These are phyloP conservation scores for Clitocybe nebularis DNA, from an alignment of 1,284 basidiomycete genomes.

Conservation along the genomic window DNA sequence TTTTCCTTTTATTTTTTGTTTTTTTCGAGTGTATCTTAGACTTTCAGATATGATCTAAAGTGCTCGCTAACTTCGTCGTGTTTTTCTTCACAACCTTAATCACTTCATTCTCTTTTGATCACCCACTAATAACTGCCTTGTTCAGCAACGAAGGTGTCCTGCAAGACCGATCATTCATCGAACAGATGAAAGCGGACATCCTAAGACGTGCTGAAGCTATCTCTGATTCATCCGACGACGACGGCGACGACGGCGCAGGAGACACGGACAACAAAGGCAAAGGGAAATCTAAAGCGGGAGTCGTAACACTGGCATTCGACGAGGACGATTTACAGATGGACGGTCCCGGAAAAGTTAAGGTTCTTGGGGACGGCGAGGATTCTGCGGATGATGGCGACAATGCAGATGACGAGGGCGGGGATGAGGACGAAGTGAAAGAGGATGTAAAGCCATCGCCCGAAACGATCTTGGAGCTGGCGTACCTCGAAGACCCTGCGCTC, in stretches of 20 bases:
- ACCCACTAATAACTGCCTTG: slow-evolving; percentile 8
- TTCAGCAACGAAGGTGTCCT: slow-evolving; percentile 43
- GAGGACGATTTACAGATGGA: slow-evolving; percentile 48
- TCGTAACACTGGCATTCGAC: slow-evolving; percentile 35
- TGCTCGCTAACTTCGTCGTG: no score
- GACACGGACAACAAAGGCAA: slow-evolving; percentile 21
- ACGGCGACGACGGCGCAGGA: slow-evolving; percentile 32
- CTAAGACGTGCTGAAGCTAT: slow-evolving; percentile 72
- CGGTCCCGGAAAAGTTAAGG: slow-evolving; percentile 33
- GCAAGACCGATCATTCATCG: slow-evolving; percentile 58
- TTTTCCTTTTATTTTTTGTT: slow-evolving; percentile 27
- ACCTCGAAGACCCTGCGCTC: slow-evolving; percentile 65
- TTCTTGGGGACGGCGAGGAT: slow-evolving; percentile 59
- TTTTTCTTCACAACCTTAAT: no score
- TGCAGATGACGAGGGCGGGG: slow-evolving; percentile 36
- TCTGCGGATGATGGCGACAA: slow-evolving; percentile 29
- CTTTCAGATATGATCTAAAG: no score
- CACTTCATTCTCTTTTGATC: no score
- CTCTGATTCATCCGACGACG: slow-evolving; percentile 62
- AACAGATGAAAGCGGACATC: slow-evolving; percentile 78
- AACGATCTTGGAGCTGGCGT: slow-evolving; percentile 70
- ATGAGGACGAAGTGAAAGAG: slow-evolving; percentile 23
- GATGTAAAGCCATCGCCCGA: slow-evolving; percentile 38
- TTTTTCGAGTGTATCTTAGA: slow-evolving; percentile 14
- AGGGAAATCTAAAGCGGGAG: slow-evolving; percentile 20